Conservation (phyloP, 768 basidiomycete species). For the Calvatia gigantea region DNA sequence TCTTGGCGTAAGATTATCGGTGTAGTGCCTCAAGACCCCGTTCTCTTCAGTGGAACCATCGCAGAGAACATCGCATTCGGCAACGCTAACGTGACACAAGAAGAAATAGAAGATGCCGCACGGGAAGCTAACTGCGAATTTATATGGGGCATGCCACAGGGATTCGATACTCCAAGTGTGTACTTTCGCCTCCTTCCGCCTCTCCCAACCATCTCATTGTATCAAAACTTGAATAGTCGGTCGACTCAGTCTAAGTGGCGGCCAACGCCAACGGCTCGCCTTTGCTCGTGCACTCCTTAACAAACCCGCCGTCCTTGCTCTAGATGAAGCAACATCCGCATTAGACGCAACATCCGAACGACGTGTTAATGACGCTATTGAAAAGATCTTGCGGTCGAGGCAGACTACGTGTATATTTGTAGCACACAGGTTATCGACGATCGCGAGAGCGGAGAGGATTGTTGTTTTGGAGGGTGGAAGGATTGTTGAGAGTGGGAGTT, state of each 20-base stretch:
- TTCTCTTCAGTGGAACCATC: conserved; percentile 89
- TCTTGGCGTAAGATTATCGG: conserved; percentile 90
- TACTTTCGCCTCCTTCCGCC: neutral
- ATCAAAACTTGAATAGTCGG: conserved; percentile 43
- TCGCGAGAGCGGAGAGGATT: conserved; percentile 85
- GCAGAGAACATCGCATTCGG: conserved; percentile 95
- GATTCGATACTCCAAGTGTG: conserved; percentile 91
- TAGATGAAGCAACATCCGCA: conserved; percentile 89
- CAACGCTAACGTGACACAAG: conserved; percentile 65
- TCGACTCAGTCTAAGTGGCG: conserved; percentile 68
- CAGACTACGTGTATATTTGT: conserved; percentile 88
- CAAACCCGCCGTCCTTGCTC: conserved; percentile 81
- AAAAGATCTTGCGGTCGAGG: conserved; percentile 74
- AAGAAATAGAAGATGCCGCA: conserved; percentile 85
- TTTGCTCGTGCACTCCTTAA: conserved; percentile 87
- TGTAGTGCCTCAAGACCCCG: conserved; percentile 94
- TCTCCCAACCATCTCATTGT: neutral
- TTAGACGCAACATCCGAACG: conserved; percentile 88
- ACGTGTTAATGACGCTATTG: conserved; percentile 86
- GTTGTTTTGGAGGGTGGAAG: conserved; percentile 86
- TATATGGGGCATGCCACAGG: conserved; percentile 90
- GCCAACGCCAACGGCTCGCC: conserved; percentile 77
- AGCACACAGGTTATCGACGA: conserved; percentile 86
- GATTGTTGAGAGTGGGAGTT: conserved; percentile 81
- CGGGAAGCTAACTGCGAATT: conserved; percentile 94